Conservation (phyloP, 2,329 filamentous ascomycete genomes). For the Diaporthe sp. region DNA sequence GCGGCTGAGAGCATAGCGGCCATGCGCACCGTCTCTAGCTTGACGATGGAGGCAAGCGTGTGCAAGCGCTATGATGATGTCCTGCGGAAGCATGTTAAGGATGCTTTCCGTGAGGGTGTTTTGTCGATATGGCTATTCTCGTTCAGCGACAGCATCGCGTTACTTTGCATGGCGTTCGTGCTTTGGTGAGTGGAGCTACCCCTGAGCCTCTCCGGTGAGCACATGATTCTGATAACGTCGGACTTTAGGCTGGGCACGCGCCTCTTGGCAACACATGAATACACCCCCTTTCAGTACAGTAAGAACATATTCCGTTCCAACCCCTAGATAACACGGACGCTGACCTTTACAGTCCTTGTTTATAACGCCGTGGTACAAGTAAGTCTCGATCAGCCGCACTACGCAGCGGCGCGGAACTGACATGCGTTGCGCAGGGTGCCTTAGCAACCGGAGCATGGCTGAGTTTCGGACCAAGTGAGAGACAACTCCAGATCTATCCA, state of each 20-base stretch:
- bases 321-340: rapidly evolving
- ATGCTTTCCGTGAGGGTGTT: conserved; percentile 43
- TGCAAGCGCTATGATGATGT: conserved; percentile 54
- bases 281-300: conserved; percentile 51
- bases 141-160: conserved; percentile 3
- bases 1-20: conserved; percentile 74
- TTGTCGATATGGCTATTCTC: conserved; percentile 17
- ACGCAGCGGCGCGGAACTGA: rapidly evolving
- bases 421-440: not conserved
- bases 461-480: conserved; percentile 48
- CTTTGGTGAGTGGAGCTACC: conserved; percentile 62
- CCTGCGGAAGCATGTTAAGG: conserved; percentile 48
- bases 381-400: conserved; percentile 3
- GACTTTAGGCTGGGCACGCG: conserved; percentile 62
- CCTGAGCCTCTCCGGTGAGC: conserved; percentile 45
- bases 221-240: conserved; percentile 39
- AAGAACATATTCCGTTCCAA: not conserved
- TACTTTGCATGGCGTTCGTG: conserved; percentile 45
- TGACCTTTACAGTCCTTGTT: conserved; percentile 45
- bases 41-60: conserved; percentile 74
- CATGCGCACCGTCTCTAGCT: conserved; percentile 72
- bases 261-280: conserved; percentile 50
- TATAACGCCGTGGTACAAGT: conserved; percentile 53
- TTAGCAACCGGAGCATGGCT: conserved; percentile 52
- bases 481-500: not conserved